Evolutionary conservation across 805 yeast genomes (phyloP), one percentile per base, ranked within the genome.

Genomic region (Nakazawaea wickerhamii): DNA sequence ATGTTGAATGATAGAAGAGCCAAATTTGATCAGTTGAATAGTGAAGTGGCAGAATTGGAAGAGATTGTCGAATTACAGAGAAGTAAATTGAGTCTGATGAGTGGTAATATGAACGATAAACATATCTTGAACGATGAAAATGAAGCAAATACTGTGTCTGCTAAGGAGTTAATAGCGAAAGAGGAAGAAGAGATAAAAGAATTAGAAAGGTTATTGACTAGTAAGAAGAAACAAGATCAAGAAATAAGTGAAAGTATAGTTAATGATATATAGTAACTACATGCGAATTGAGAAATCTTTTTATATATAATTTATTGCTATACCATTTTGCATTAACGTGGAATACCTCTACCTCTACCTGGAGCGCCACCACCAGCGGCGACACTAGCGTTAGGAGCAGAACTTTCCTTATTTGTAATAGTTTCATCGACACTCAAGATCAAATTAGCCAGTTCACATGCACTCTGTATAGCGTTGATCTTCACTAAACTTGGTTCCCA

Each of bases 401-500:
- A 77, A 51, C 78, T 77, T 49, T 79, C 86, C 55, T 82, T 76
- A 56, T 81, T 84, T 52, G 73, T 80, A 54, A 85, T 82, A 14
- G 98, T 93, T 69, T 93, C 98, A 63, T 93, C 99, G 46, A 93
- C 95, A n/a, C 95, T 82, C 51, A 93, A 73, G 52, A 93, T 85
- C 57, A 93, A 70, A 45, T 86, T 83, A 7, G 98, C 95, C 33
- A 99, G 99, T 64, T 93, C 99, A 10, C 96, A 84, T 19, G 99
- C 99, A 55, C 95, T 82, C 61, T 81, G 83, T 46, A 93, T 68
- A n/a, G 98, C 97, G 61, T 93, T 93, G 47, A 79, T 76, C 67
- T 93, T 93, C 40, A 91, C 95, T 54, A 93, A 74, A 33, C 96
- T 82, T 3, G 99, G 99, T 64, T 93, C 99, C 99, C 99, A 93